Base-by-base conservation (phyloP, 768 basidiomycete genomes). In the Suillus hirtellus region DNA sequence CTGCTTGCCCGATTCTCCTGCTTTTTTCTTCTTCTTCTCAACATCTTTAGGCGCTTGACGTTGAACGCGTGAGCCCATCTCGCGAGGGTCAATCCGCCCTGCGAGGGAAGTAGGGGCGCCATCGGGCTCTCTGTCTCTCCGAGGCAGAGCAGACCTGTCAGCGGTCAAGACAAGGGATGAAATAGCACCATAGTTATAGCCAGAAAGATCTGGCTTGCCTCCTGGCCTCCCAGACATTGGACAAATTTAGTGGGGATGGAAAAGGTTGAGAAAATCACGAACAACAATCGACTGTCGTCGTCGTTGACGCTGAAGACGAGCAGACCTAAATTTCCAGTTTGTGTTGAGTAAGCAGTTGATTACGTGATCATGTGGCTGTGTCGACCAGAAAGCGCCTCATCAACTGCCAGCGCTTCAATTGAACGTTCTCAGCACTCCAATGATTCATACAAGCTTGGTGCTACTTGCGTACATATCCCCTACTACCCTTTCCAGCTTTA, bases 171-270 rank as follows among this genome's bases (percentile, higher is more conserved):
- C 96, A 50, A 98, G 85, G 24, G 93, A 95, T 35, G 94, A 94
- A 72, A 98, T 96, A 61, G 93, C 93, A 53, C 90, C 88, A 83
- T 99, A 98, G 81, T 97, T 97, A 86, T 95, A 98, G 50, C 87
- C 88, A 65, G 93, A 94, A 70, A 92, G 78, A 76, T 96, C 93
- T 60, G 86, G 89, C 79, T 89, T 92, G 64, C 76, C 81, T 50
- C 75, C 71, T 3, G 77, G 74, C 46, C 76, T 75, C 49, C 76
- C 73, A 8, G 81, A 75, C 81, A 82, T 82, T 65, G 64, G 67
- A 35, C 7, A 5, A 7, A 35, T 53, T 34, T 35, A 1, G 31
- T 35, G n/a, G 52, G 11, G 31, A 35, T 53, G 34, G 10, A 53
- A n/a, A 12, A 17, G 19, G 34, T 52, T 52, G 31, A 53, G 19